Evolutionary conservation across 805 yeast species (phyloP).

Genomic region (Novakomyces olei): DNA sequence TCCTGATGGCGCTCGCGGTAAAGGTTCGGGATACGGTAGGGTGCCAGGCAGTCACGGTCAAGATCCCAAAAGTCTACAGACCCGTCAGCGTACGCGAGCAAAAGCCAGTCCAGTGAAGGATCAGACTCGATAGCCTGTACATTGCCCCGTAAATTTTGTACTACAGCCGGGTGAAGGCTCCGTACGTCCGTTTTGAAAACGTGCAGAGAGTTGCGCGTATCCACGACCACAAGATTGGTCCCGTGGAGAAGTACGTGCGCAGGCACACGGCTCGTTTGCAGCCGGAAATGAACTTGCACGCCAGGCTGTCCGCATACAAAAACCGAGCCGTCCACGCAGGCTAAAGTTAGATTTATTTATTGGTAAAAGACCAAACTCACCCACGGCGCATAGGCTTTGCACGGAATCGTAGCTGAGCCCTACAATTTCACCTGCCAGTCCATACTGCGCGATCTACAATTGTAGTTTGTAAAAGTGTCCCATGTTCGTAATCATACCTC

Average conservation of each 20-base stretch:
- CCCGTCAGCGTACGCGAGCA: slow-evolving; percentile 65
- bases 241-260: slow-evolving; percentile 42
- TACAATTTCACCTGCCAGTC: too few relatives aligned
- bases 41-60: slow-evolving; percentile 49
- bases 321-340: slow-evolving; percentile 19
- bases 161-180: too few relatives aligned
- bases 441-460: too few relatives aligned
- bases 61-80: slow-evolving; percentile 50
- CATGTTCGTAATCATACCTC: too few relatives aligned
- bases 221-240: slow-evolving; percentile 62
- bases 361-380: too few relatives aligned
- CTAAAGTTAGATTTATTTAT: too few relatives aligned
- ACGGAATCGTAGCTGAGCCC: too few relatives aligned
- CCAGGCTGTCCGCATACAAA: slow-evolving; percentile 68
- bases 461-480: too few relatives aligned
- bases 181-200: too few relatives aligned
- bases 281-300: slow-evolving; percentile 44
- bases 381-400: too few relatives aligned
- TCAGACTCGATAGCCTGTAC: slow-evolving; percentile 56
- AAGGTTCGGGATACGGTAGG: slow-evolving; percentile 43
- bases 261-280: slow-evolving; percentile 29
- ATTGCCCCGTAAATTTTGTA: too few relatives aligned
- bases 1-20: slow-evolving; percentile 23
- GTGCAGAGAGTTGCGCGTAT: too few relatives aligned
- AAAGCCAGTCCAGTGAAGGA: slow-evolving; percentile 72